Evolutionary conservation across 192 early-diverging fungal species (phyloP).

Genomic region (Kickxella alabastrina): DNA sequence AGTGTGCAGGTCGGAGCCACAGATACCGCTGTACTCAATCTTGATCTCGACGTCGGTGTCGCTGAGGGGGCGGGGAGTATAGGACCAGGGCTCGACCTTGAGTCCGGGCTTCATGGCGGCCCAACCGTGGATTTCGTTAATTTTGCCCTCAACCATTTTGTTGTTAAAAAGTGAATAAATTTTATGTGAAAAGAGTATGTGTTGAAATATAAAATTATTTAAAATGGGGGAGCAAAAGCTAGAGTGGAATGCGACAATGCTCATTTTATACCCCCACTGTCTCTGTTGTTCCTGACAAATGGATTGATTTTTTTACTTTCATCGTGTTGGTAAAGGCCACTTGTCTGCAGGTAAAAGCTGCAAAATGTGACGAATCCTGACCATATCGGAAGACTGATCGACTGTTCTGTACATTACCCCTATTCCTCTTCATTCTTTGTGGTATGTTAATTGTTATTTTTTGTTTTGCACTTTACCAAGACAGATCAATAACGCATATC

Average conservation of each 20-base stretch:
- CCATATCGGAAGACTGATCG: not conserved
- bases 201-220: not conserved
- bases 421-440: no score
- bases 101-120: slow-evolving; percentile 37
- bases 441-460: no score
- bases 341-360: no score
- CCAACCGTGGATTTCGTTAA: slow-evolving; percentile 46
- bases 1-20: slow-evolving; percentile 74
- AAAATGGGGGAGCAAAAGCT: no score
- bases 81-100: slow-evolving; percentile 49
- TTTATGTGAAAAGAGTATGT: not conserved
- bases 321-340: no score
- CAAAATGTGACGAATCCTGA: not conserved
- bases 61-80: slow-evolving; percentile 58
- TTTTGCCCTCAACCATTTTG: slow-evolving; percentile 43
- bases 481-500: no score
- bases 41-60: slow-evolving; percentile 68
- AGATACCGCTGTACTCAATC: slow-evolving; percentile 73
- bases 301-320: no score
- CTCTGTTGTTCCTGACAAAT: no score
- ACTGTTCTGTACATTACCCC: no score
- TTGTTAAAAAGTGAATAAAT: not conserved
- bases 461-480: no score
- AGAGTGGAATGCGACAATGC: no score
- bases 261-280: no score